Evolutionary conservation across 2,329 filamentous ascomycete species (phyloP), one percentile per base, ranked within the genome.

Genomic region (Massarina eburnea): DNA sequence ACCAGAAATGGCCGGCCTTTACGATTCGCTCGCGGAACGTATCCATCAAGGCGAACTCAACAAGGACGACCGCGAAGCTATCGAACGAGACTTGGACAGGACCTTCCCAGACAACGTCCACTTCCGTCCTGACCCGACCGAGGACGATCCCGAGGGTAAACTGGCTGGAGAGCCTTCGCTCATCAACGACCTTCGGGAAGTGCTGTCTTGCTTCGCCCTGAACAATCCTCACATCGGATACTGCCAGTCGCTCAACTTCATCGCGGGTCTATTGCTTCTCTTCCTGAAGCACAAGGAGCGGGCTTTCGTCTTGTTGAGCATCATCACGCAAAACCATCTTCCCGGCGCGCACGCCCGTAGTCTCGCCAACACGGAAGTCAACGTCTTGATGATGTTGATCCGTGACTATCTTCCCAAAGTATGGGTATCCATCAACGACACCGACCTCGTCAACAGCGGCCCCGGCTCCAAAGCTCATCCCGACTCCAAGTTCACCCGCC

Each of bases 181-280:
- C 60, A 86, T 97, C 42, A 80, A 84, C 29, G 85, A 90, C 4
- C 80, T 97, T 7, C 86, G 92, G 22, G 84, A 90, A 32, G 90
- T 97, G 1, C 76, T 97, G 20, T 88, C 89, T 61, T 91, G 91
- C 9, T 97, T 96, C 68, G 85, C 92, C 2, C 80, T 96, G 33
- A 89, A 96, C 73, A 95, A 95, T 59, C 91, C 92, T 1, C 82
- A 82, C 43, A 95, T 96, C 57, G 92, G 92, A 12, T 97, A 97
- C 70, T 97, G 92, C 64, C 92, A 97, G 68, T 95, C 89, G 17
- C 81, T 97, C 22, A 97, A 97, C 70, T 97, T 97, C 71, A 81
- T 97, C 40, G 91, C 92, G 4, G 92, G 91, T 3, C 80, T 97
- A 41, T 77, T 97, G 1, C 82, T 97, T 2, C 79, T 97, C 2